These are phyloP conservation scores for Bryum argenteum DNA, from an alignment of 225 moss, liverwort and hornwort species.

Conservation along the genomic window DNA sequence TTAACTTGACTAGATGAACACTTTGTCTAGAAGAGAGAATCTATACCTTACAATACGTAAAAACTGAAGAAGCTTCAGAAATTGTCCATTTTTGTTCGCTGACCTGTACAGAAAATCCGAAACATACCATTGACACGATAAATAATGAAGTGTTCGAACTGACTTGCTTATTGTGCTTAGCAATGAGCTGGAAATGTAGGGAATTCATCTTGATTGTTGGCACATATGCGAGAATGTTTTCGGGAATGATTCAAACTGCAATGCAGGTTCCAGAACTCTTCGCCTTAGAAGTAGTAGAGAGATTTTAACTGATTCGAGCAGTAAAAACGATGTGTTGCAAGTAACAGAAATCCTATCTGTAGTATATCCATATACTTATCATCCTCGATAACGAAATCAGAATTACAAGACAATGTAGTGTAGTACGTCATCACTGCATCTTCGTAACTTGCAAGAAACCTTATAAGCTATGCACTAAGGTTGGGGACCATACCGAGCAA, in stretches of 20 bases:
- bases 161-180: not conserved
- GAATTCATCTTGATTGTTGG: too few species aligned
- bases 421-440: not conserved
- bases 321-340: not conserved
- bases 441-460: conserved; percentile 11
- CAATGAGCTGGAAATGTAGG: not conserved
- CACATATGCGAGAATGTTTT: not conserved
- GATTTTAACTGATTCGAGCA: not conserved
- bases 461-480: not conserved
- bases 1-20: not conserved
- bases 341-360: not conserved
- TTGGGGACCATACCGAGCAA: conserved; percentile 52
- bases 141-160: not conserved
- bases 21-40: not conserved
- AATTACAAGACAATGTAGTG: conserved; percentile 5
- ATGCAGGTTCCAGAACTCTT: not conserved
- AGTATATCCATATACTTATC: not conserved
- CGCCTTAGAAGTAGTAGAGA: not conserved
- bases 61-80: conserved; percentile 71
- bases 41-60: conserved; percentile 65
- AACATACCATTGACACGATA: conserved; percentile 12
- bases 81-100: conserved; percentile 31
- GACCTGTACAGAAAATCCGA: conserved; percentile 37
- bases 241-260: not conserved
- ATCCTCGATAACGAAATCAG: not conserved